Percentiles rank a stretch among this genome's conserved stretches.
Evolutionary conservation across 2,329 filamentous ascomycete species (phyloP).

Genomic region (Monosporascus sp.): DNA sequence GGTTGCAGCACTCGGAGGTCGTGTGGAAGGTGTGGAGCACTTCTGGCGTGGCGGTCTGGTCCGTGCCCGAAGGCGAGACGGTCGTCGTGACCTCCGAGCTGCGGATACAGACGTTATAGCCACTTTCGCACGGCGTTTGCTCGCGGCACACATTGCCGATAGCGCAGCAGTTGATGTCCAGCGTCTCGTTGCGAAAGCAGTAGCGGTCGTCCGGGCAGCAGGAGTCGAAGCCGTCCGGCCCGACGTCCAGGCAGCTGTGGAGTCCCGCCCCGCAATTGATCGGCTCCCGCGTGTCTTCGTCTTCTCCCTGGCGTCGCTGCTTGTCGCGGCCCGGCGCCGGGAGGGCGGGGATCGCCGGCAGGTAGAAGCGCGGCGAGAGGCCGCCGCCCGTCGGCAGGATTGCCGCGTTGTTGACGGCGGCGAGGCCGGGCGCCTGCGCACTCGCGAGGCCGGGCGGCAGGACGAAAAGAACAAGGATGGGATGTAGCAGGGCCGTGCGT

Average conservation of each 20-base stretch:
- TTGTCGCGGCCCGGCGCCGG: neutral
- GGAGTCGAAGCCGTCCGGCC: neutral
- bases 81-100: conserved; percentile 9
- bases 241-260: conserved; percentile 18
- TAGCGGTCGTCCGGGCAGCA: conserved; percentile 22
- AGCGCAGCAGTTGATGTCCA: conserved; percentile 16
- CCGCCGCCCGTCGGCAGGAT: neutral
- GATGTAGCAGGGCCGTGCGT: neutral
- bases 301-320: neutral
- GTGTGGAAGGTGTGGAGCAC: conserved; percentile 1
- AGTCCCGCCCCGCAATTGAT: conserved; percentile 8
- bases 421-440: neutral
- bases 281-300: neutral
- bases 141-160: conserved; percentile 12
- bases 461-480: neutral
- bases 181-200: conserved; percentile 15
- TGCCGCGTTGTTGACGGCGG: neutral
- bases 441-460: neutral
- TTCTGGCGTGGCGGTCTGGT: neutral
- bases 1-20: conserved; percentile 14
- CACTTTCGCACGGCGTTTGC: conserved; percentile 9
- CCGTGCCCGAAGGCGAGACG: neutral
- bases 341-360: neutral
- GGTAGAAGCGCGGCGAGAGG: neutral
- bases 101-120: conserved; percentile 12